Percentiles rank a stretch among this genome's conserved stretches.
Evolutionary conservation across 177 flowering plant genomes (phyloP).

Genomic region (Vitis hybrid): DNA sequence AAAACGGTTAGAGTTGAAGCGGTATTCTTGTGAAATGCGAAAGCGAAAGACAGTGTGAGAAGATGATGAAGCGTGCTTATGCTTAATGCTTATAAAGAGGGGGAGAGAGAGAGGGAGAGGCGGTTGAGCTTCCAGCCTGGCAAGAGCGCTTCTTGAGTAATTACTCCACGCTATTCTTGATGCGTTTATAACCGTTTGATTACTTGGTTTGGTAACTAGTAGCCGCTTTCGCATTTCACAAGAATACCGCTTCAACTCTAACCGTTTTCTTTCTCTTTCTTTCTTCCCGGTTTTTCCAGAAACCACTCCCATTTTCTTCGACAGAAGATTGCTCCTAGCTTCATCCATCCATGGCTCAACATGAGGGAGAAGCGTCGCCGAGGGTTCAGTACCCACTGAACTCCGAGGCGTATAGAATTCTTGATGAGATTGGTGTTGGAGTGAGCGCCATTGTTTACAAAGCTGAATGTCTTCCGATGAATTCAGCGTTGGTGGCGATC

Average conservation of each 20-base stretch:
- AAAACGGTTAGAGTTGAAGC: slow-evolving; percentile 3
- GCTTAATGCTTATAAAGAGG: too few relatives aligned
- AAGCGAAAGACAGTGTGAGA: neutral
- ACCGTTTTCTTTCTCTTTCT: neutral
- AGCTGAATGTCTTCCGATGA: slow-evolving; percentile 53
- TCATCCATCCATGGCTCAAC: slow-evolving; percentile 9
- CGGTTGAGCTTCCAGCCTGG: too few relatives aligned
- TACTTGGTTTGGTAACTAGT: too few relatives aligned
- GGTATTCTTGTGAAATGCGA: slow-evolving; percentile 25
- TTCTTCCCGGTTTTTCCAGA: neutral
- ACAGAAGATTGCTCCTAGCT: neutral
- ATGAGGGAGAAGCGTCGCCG: slow-evolving; percentile 10
- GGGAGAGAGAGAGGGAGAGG: too few relatives aligned
- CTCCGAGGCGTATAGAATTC: slow-evolving; percentile 43
- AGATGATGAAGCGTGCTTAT: too few relatives aligned
- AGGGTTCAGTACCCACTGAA: slow-evolving; percentile 50
- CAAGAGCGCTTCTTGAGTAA: too few relatives aligned
- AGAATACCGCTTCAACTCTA: slow-evolving; percentile 19
- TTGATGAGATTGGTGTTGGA: slow-evolving; percentile 68
- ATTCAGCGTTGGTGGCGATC: slow-evolving; percentile 55
- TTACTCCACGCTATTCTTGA: too few relatives aligned
- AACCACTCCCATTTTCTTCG: neutral
- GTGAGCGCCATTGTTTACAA: slow-evolving; percentile 73
- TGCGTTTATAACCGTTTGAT: too few relatives aligned
- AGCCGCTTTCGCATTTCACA: slow-evolving; percentile 17